A percentile compares a stretch with the other conserved stretches of the same genome.
phyloP scores from a whole-genome alignment of 495 filamentous ascomycete species.

The Annulohypoxylon stygium region DNA sequence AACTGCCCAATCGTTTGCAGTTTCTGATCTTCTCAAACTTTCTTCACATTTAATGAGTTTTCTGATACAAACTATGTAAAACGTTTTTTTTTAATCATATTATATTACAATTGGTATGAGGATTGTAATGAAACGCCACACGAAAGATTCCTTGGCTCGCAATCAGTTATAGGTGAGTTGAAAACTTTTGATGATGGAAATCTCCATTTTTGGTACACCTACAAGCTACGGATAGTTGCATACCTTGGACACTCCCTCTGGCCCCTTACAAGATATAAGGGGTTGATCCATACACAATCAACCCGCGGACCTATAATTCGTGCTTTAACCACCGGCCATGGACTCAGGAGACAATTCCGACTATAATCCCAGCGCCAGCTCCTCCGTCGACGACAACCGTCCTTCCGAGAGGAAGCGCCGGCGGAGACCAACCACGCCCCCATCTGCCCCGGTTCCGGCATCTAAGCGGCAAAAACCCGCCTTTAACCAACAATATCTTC shows the following conservation, averaged over 20 bases:
- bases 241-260: slow-evolving; percentile 4
- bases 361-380: neutral
- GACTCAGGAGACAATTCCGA: slow-evolving; percentile 16
- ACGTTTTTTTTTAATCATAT: neutral
- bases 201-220: neutral
- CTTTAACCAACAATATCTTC: slow-evolving; percentile 68
- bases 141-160: neutral
- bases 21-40: neutral
- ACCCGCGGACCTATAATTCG: neutral
- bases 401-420: slow-evolving; percentile 27
- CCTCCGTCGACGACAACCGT: slow-evolving; percentile 1
- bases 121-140: neutral
- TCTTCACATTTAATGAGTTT: neutral
- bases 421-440: slow-evolving; percentile 11
- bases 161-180: neutral
- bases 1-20: neutral
- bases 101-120: neutral
- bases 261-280: neutral
- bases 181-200: slow-evolving; percentile 1
- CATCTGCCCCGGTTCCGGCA: slow-evolving; percentile 24
- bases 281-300: neutral
- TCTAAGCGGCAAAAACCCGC: slow-evolving; percentile 52
- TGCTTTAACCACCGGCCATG: neutral
- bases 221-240: slow-evolving; percentile 40
- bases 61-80: neutral